Percentiles rank a stretch among this genome's conserved stretches.
Evolutionary conservation across 2,329 filamentous ascomycete species (phyloP).

Genomic region (Calonectria pseudoreteaudii): DNA sequence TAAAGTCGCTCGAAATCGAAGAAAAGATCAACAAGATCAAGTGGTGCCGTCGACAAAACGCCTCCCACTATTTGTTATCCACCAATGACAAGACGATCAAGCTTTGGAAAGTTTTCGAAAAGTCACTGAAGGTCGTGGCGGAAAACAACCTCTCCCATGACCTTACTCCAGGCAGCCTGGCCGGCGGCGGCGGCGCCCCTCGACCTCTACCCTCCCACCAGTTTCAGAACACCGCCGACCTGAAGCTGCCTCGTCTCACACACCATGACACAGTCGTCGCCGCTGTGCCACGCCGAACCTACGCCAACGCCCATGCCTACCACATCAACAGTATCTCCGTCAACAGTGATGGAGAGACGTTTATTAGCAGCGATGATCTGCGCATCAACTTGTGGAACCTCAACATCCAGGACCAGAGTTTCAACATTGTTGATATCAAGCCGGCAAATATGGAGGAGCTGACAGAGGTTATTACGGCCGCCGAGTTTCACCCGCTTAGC

Average conservation of each 20-base stretch:
- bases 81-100: slow-evolving; percentile 99
- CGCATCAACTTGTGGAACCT: slow-evolving; percentile 99
- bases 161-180: slow-evolving; percentile 79
- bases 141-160: slow-evolving; percentile 99
- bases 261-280: slow-evolving; percentile 99
- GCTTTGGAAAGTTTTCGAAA: slow-evolving; percentile 99
- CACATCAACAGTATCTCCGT: slow-evolving; percentile 99
- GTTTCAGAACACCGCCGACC: slow-evolving; percentile 83
- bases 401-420: slow-evolving; percentile 99
- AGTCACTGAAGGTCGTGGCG: slow-evolving; percentile 97
- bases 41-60: slow-evolving; percentile 98
- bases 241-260: slow-evolving; percentile 95
- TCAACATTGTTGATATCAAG: slow-evolving; percentile 99
- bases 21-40: slow-evolving; percentile 99
- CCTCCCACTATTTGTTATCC: slow-evolving; percentile 96
- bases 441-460: slow-evolving; percentile 99
- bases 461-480: slow-evolving; percentile 97
- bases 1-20: slow-evolving; percentile 99
- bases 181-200: slow-evolving; percentile 82
- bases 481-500: slow-evolving; percentile 95
- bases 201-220: slow-evolving; percentile 75
- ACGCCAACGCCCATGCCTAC: slow-evolving; percentile 98
- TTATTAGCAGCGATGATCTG: slow-evolving; percentile 98
- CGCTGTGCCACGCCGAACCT: slow-evolving; percentile 93
- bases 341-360: slow-evolving; percentile 98